These are phyloP conservation scores for Saccharum officinarum DNA, from an alignment of 176 grass and related monocot genomes.

Conservation along the genomic window DNA sequence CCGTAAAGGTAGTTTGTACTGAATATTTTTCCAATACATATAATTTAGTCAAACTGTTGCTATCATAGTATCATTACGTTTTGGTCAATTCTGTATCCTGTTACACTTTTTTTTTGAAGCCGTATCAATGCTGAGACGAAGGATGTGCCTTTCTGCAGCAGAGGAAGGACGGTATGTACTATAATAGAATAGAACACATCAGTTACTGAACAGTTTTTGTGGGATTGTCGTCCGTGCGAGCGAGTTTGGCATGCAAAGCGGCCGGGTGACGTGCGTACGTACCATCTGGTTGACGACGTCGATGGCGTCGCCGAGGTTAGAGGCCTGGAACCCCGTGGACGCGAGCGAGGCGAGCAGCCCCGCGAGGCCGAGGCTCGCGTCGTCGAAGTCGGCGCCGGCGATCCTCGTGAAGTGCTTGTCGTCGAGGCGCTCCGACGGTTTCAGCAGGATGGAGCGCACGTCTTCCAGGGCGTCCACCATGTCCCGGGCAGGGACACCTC, in stretches of 20 bases:
- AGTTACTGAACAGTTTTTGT: not conserved
- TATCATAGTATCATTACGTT: no score
- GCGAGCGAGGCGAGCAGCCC: constrained; percentile 54
- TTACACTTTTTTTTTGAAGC: no score
- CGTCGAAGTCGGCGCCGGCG: constrained; percentile 70
- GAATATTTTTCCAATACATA: no score
- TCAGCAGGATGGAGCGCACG: constrained; percentile 65
- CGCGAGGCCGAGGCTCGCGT: constrained; percentile 48
- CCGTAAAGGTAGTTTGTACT: no score
- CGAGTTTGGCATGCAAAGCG: no score
- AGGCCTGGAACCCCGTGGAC: constrained; percentile 75
- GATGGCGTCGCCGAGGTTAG: constrained; percentile 77
- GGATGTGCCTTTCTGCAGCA: no score
- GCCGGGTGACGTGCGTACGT: not conserved
- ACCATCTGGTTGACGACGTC: constrained; percentile 80
- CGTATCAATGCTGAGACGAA: no score
- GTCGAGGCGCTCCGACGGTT: constrained; percentile 64
- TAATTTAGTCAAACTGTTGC: no score
- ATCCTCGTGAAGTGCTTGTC: constrained; percentile 58
- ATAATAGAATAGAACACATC: not conserved
- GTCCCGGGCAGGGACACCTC: not conserved
- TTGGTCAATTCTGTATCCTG: no score
- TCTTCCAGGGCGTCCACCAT: constrained; percentile 39
- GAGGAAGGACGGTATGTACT: no score
- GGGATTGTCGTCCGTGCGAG: no score